A percentile compares a stretch with the other conserved stretches of the same genome.
These are phyloP conservation scores for Paramecium octaurelia DNA, from an alignment of 73 alveolate species.

Conservation along the genomic window DNA sequence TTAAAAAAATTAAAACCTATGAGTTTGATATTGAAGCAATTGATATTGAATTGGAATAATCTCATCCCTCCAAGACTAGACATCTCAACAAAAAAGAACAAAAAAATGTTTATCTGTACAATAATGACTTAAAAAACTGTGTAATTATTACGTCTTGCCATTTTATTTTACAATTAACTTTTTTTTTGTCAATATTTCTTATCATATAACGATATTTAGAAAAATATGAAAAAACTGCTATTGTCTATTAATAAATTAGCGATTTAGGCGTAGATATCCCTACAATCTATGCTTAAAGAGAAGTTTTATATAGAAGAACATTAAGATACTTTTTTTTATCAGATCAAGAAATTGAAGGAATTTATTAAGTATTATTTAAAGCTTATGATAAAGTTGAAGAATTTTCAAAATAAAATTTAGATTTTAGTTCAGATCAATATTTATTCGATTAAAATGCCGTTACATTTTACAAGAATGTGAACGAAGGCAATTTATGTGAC, in stretches of 20 bases:
- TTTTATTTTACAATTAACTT: neutral
- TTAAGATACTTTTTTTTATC: neutral
- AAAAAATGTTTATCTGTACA: neutral
- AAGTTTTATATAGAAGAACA: neutral
- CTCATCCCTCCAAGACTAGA: neutral
- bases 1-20: neutral
- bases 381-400: neutral
- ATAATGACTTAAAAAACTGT: neutral
- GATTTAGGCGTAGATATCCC: constrained; percentile 25
- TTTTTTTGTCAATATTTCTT: neutral
- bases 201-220: neutral
- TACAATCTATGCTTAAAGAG: neutral
- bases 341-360: neutral
- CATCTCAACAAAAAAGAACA: neutral
- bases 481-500: neutral
- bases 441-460: neutral
- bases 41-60: neutral
- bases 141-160: neutral
- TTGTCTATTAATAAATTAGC: neutral
- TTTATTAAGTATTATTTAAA: neutral
- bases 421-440: neutral
- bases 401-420: neutral
- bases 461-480: neutral
- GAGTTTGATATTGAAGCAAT: neutral
- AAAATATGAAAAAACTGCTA: neutral